Evolutionary conservation across 2,329 filamentous ascomycete species (phyloP).

Genomic region (Colletotrichum sp.): DNA sequence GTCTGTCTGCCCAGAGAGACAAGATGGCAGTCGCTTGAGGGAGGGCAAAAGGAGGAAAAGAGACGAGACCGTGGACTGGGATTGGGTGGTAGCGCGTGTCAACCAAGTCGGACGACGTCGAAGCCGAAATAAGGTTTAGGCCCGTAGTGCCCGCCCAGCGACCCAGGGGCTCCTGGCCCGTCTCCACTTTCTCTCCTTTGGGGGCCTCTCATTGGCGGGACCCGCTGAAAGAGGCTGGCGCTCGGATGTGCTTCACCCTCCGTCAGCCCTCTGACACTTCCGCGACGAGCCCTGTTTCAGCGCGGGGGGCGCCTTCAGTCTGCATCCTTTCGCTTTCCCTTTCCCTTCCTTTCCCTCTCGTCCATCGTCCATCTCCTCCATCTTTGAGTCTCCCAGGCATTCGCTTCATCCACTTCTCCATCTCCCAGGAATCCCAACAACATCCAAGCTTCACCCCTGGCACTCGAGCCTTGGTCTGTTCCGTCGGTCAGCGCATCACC

Average conservation of each 20-base stretch:
- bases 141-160: not conserved
- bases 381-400: not conserved
- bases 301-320: not conserved
- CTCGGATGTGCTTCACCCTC: constrained; percentile 31
- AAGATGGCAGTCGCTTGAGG: not conserved
- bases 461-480: not conserved
- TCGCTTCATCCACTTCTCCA: not conserved
- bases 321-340: not conserved
- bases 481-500: not conserved
- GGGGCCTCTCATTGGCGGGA: not conserved
- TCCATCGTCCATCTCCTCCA: not conserved
- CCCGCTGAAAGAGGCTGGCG: constrained; percentile 3
- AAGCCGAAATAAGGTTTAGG: constrained; percentile 41
- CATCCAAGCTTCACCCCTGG: not conserved
- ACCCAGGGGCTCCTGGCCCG: not conserved
- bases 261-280: constrained; percentile 31
- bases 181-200: constrained; percentile 24
- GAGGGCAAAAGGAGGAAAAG: not conserved
- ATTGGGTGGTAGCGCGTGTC: constrained; percentile 7
- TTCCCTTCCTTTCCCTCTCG: not conserved
- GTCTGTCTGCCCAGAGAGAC: not conserved
- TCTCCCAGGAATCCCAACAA: not conserved
- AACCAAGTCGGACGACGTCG: constrained; percentile 27
- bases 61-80: not conserved
- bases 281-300: constrained; percentile 39